phyloP scores from a whole-genome alignment of 139 green algal genomes.

The Deuterostichococcus epilithicus region DNA sequence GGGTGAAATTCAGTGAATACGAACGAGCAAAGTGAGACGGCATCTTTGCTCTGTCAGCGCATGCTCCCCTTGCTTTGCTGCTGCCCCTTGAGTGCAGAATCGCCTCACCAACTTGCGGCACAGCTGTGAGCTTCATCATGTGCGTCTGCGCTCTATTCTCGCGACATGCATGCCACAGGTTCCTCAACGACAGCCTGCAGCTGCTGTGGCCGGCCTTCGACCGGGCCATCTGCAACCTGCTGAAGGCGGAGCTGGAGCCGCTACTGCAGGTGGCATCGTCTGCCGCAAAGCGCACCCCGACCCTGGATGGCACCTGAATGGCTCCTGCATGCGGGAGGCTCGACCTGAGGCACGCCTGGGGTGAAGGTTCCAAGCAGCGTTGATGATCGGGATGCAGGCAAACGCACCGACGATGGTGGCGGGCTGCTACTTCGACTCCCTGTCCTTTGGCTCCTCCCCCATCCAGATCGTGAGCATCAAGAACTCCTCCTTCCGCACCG shows the following conservation, averaged over 20 bases:
- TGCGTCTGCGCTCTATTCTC: no score
- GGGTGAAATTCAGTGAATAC: constrained; percentile 23
- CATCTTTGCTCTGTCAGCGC: no score
- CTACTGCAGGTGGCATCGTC: neutral
- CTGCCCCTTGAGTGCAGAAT: neutral
- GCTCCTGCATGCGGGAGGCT: no score
- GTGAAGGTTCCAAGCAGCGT: no score
- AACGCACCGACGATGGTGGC: neutral
- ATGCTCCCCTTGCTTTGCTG: neutral
- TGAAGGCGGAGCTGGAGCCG: constrained; percentile 35
- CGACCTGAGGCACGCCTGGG: no score
- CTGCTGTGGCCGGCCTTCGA: constrained; percentile 31
- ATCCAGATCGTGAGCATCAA: constrained; percentile 10
- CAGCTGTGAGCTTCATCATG: no score
- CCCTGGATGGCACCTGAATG: no score
- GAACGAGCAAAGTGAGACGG: neutral
- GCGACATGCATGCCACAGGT: no score
- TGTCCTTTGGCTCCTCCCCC: constrained; percentile 7
- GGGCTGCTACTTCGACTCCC: neutral
- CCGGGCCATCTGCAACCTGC: constrained; percentile 16
- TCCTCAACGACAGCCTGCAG: constrained; percentile 13
- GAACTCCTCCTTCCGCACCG: neutral
- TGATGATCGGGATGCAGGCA: no score
- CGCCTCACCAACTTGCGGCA: constrained; percentile 8
- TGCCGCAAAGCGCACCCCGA: no score